Evolutionary conservation across 257 asterid species (phyloP), one percentile per base, ranked within the genome.

Genomic region (Solanum chiquidenum): DNA sequence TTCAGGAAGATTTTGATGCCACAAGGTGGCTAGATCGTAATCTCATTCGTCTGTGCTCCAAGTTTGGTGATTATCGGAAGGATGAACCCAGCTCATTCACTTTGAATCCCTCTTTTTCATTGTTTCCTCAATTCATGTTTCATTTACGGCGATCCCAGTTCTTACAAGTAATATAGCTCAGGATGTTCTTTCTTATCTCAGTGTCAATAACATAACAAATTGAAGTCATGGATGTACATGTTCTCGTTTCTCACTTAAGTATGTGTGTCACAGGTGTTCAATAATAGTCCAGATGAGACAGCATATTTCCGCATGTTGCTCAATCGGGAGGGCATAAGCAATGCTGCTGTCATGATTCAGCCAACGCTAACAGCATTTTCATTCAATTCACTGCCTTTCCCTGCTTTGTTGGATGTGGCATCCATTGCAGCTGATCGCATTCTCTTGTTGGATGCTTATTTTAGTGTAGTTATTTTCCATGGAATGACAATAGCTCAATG

Each of bases 401-500:
- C 99, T 83, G 99, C 94, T 90, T 93, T 97, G 89, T 91, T 97
- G 86, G 99, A 97, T 84, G 99, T 97, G 87, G 94, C 94, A 79
- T 97, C 99, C 86, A 96, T 97, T 86, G 91, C 95, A 62, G 95
- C 99, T 10, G 99, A 97, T 89, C 98, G 98, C 88, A 96, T 95
- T 92, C 98, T 97, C 84, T 89, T 97, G 91, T 93, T 97, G 87
- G 99, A 97, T 93, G 90, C 99, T 14, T 97, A 97, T 90, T 95
- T 97, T 88, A 96, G 99, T 88, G 90, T 95, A 90, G 99, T 97
- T 87, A 91, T 97, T 83, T 97, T 97, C 93, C 99, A 97, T 88
- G 99, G 99, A 87, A 94, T 94, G 96, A 96, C 99, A 60, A 93
- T 97, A 90, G 99, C 99, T 85, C 99, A 95, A 64, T 97, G 99